Evolutionary conservation across 306 rosid species (phyloP).

Genomic region (Vigna mungo): DNA sequence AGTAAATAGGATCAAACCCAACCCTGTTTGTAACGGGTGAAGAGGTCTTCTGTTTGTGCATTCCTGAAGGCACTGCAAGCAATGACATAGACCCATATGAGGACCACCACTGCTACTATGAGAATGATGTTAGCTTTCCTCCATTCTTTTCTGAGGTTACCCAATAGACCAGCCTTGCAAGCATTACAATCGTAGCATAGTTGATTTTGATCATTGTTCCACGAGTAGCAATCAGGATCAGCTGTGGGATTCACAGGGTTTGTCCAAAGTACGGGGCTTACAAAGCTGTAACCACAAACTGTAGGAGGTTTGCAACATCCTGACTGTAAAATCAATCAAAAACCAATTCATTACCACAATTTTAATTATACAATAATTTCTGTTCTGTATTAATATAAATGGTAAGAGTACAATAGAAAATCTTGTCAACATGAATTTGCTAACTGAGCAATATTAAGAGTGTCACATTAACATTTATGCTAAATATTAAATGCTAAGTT

Average conservation of each 20-base stretch:
- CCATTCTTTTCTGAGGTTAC: slow-evolving; percentile 90
- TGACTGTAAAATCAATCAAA: slow-evolving; percentile 60
- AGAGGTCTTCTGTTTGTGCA: slow-evolving; percentile 87
- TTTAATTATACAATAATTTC: too few species aligned
- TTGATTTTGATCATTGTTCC: slow-evolving; percentile 88
- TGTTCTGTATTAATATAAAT: too few species aligned
- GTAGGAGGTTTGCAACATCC: slow-evolving; percentile 96
- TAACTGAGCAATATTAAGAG: too few species aligned
- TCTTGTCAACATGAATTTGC: too few species aligned
- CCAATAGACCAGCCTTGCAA: slow-evolving; percentile 90
- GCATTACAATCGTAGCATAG: slow-evolving; percentile 89
- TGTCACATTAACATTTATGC: too few species aligned
- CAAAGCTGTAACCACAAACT: slow-evolving; percentile 72
- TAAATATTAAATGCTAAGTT: too few species aligned
- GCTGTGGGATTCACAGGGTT: slow-evolving; percentile 73
- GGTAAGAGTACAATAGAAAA: too few species aligned
- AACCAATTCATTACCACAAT: neutral
- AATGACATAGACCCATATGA: slow-evolving; percentile 80
- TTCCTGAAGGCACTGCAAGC: slow-evolving; percentile 95
- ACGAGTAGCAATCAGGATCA: slow-evolving; percentile 77
- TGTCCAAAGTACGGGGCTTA: slow-evolving; percentile 78
- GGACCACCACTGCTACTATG: slow-evolving; percentile 74
- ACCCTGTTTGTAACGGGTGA: slow-evolving; percentile 81
- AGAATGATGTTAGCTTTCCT: slow-evolving; percentile 80
- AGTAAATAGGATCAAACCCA: slow-evolving; percentile 58